Percentiles rank a stretch among this genome's conserved stretches.
These are phyloP conservation scores for Telopea speciosissima DNA, from an alignment of 177 flowering plant species.

Conservation along the genomic window DNA sequence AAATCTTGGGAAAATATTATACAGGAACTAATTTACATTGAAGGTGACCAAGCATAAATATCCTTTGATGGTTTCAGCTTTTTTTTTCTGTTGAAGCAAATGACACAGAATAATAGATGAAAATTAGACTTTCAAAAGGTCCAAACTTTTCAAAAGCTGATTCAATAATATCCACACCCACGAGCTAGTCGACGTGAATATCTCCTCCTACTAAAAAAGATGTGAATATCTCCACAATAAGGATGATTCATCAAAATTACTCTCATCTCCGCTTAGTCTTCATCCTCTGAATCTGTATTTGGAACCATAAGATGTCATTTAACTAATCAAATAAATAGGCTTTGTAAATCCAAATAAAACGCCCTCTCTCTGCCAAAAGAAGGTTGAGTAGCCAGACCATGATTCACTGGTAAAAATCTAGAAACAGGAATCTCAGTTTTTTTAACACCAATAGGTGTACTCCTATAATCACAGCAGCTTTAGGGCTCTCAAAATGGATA, in stretches of 20 bases:
- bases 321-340: background rate
- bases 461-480: too few species aligned
- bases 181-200: background rate
- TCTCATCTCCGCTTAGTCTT: constrained; percentile 7
- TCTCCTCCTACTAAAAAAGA: too few species aligned
- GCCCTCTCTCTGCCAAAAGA: too few species aligned
- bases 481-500: too few species aligned
- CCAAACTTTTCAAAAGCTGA: background rate
- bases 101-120: background rate
- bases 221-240: background rate
- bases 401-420: too few species aligned
- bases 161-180: constrained; percentile 4
- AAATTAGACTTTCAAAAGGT: background rate
- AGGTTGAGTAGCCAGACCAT: too few species aligned
- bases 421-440: too few species aligned
- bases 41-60: background rate
- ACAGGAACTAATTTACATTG: background rate
- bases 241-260: background rate
- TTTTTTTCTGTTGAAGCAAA: background rate
- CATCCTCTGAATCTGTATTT: constrained; percentile 32
- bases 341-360: too few species aligned
- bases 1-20: background rate
- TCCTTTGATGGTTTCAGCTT: background rate
- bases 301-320: constrained; percentile 1
- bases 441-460: too few species aligned